Base-by-base conservation (phyloP, 352 stramenopile genomes). In the Globisporangium iwayamae region DNA sequence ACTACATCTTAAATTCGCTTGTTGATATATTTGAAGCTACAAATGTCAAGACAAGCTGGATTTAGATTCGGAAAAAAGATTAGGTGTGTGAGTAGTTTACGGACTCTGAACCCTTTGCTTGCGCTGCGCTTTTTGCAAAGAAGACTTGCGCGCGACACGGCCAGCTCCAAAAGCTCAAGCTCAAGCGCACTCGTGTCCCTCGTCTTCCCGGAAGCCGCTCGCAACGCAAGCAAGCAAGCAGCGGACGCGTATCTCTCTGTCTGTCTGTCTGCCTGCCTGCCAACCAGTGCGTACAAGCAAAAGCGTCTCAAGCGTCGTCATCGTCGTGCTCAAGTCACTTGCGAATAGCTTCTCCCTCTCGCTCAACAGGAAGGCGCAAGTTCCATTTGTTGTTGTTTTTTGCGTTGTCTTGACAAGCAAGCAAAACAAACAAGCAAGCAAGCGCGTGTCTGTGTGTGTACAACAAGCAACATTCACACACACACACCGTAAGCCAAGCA, bases 301-400 rank as follows among this genome's bases (percentile, higher is more conserved):
- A n/a, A 53, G 10, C 22, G 4, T 20, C 32, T 28, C 32, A 9
- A 10, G 20, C 38, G 36, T 41, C 58, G 13, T n/a, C 25, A 2
- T 38, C 58, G 13, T 46, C 34, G 34, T 28, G 30, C n/a, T 57
- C 55, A 50, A 43, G 7, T 41, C 59, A 53, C 47, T 39, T 58
- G n/a, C 30, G 34, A 39, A n/a, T 38, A 22, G 46, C 58, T 48
- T 50, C 34, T 20, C 20, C 20, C 39, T 41, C 55, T 53, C 60
- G 60, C 60, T 55, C 60, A 53, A 36, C 38, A 61, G 60, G 60
- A 66, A 66, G 60, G 52, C 60, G 52, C 18, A 56, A 56, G 28
- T 56, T 56, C 30, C 48, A 38, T 36, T 47, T 38, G 9, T 25
- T 43, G 22, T 62, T 52, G 13, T 57, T 36, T 1, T 22, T 61